A percentile compares a stretch with the other conserved stretches of the same genome.
phyloP scores from a whole-genome alignment of 345 rosid genomes.

The Murraya koenigii region DNA sequence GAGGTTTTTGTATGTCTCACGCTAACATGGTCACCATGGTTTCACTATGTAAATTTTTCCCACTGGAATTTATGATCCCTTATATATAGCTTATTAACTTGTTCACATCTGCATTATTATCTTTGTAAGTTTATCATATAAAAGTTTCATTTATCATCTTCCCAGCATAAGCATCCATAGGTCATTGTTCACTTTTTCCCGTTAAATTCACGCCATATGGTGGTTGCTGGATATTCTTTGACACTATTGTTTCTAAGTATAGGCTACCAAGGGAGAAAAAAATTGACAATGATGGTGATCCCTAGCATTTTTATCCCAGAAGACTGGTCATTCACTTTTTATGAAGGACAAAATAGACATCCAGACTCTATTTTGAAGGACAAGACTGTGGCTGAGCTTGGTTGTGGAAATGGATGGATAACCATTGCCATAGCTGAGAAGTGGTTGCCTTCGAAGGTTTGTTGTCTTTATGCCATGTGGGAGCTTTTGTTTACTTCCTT shows the following conservation, averaged over 20 bases:
- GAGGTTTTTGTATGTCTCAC: not conserved
- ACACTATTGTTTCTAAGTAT: conserved; percentile 17
- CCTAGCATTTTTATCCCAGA: conserved; percentile 95
- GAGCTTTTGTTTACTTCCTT: conserved; percentile 19
- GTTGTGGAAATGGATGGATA: conserved; percentile 99
- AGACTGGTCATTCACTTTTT: conserved; percentile 97
- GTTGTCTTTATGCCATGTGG: conserved; percentile 18
- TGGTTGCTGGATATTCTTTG: conserved; percentile 3
- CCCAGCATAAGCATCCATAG: no score
- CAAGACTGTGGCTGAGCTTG: conserved; percentile 89
- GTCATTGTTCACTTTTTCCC: no score
- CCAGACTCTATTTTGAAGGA: conserved; percentile 92
- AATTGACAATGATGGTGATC: conserved; percentile 89
- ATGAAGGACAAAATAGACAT: conserved; percentile 92
- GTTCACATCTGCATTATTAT: not conserved
- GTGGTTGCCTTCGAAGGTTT: not conserved
- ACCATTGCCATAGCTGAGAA: not conserved
- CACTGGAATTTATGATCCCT: not conserved
- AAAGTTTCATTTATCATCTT: no score
- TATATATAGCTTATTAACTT: not conserved
- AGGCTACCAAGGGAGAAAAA: conserved; percentile 75
- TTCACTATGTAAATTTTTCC: not conserved
- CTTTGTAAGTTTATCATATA: not conserved
- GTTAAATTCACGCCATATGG: not conserved
- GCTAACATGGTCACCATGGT: not conserved